Evolutionary conservation across 1,284 basidiomycete species (phyloP).

Genomic region (Fomitopsis betulina): DNA sequence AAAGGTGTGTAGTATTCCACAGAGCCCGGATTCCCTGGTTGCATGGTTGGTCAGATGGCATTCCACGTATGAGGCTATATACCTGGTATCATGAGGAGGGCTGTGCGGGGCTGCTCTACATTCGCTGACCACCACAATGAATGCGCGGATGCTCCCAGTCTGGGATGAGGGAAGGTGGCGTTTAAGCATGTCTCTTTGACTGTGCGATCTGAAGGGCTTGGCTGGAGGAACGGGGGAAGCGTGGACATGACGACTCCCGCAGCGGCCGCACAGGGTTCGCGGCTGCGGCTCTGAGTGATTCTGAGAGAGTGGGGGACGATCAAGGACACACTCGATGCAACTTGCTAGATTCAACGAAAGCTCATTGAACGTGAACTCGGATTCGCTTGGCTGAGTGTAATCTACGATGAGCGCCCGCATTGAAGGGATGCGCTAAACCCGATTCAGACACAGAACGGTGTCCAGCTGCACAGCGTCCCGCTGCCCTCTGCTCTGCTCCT

Average conservation of each 20-base stretch:
- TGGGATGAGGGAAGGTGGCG: conserved; percentile 13
- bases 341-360: neutral
- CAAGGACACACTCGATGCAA: too few species aligned
- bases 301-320: too few species aligned
- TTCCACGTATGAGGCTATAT: neutral
- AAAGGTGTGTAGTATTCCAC: conserved; percentile 56
- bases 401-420: neutral
- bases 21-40: conserved; percentile 56
- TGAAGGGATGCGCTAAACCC: neutral
- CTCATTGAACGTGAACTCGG: neutral
- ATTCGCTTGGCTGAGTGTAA: neutral
- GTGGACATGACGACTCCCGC: neutral
- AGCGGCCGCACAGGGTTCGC: neutral
- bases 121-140: conserved; percentile 48
- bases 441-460: conserved; percentile 3
- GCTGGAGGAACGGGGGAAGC: conserved; percentile 14
- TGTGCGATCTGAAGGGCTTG: conserved; percentile 4
- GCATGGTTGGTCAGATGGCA: neutral
- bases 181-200: conserved; percentile 9
- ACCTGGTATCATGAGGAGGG: conserved; percentile 59
- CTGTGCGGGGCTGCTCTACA: conserved; percentile 24
- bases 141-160: conserved; percentile 30
- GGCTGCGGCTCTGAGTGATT: too few species aligned
- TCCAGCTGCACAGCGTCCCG: conserved; percentile 4
- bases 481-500: neutral